Percentiles rank a stretch among this genome's conserved stretches.
Conservation (phyloP, 2,329 filamentous ascomycete species). For the Plenodomus lindquistii region DNA sequence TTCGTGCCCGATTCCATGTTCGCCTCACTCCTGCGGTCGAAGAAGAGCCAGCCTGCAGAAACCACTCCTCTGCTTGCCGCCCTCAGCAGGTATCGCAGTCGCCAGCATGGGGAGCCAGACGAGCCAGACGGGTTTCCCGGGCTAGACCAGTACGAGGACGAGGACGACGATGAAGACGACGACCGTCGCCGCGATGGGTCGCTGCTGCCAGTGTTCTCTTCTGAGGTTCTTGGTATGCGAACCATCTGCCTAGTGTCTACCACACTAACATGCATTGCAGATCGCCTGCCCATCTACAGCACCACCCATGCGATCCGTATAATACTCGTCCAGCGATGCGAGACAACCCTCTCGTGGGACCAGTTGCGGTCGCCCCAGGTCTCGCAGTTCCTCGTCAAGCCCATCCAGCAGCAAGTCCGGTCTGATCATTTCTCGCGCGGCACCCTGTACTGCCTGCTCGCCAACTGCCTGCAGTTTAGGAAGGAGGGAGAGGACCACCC, state of each 20-base stretch:
- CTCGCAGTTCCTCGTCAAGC: constrained; percentile 93
- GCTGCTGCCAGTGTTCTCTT: constrained; percentile 47
- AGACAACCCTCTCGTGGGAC: constrained; percentile 93
- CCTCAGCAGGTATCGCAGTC: constrained; percentile 33
- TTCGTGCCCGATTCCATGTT: constrained; percentile 38
- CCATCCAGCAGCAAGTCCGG: constrained; percentile 88
- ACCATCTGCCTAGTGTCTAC: constrained; percentile 18
- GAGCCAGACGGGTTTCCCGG: constrained; percentile 26
- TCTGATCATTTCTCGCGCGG: constrained; percentile 81
- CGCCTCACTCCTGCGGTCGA: constrained; percentile 41
- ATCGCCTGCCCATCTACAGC: constrained; percentile 84
- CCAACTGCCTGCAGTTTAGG: constrained; percentile 89
- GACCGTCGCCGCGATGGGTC: constrained; percentile 37
- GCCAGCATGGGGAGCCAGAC: constrained; percentile 25
- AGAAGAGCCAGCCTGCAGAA: constrained; percentile 36
- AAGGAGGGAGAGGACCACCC: constrained; percentile 84
- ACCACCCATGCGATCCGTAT: constrained; percentile 88
- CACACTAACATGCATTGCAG: constrained; percentile 52
- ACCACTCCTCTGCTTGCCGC: constrained; percentile 43
- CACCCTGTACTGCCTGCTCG: constrained; percentile 86
- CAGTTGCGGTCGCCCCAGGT: constrained; percentile 94
- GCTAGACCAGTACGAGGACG: constrained; percentile 29
- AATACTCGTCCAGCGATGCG: constrained; percentile 80
- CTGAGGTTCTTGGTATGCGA: constrained; percentile 41
- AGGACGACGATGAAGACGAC: constrained; percentile 33